These are phyloP conservation scores for Cicer bijugum DNA, from an alignment of 306 rosid genomes.

Conservation along the genomic window DNA sequence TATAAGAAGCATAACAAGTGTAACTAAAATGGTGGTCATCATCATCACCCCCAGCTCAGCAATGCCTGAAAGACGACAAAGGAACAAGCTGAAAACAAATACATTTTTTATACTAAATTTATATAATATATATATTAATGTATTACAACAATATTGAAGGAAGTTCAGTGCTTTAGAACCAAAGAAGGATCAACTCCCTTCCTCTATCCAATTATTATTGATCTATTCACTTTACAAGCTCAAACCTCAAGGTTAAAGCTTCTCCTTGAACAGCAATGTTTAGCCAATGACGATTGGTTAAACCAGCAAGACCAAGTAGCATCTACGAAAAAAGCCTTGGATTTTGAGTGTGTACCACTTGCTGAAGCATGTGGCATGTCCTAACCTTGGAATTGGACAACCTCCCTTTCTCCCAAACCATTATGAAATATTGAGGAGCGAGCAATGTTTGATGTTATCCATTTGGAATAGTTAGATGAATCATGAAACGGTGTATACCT, in stretches of 20 bases:
- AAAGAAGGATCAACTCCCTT: slow-evolving; percentile 23
- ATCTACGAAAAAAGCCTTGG: background rate
- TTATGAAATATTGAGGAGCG: background rate
- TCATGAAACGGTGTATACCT: slow-evolving; percentile 9
- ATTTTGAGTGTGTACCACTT: background rate
- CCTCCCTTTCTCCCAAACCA: background rate
- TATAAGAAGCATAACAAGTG: slow-evolving; percentile 97
- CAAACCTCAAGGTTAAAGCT: slow-evolving; percentile 34
- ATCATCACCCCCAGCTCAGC: slow-evolving; percentile 99
- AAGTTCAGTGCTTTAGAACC: slow-evolving; percentile 21
- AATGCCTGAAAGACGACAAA: slow-evolving; percentile 65
- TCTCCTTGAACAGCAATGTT: slow-evolving; percentile 21
- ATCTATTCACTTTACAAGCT: slow-evolving; percentile 29
- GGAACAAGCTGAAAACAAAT: slow-evolving; percentile 43
- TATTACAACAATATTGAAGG: slow-evolving; percentile 23
- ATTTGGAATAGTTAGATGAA: slow-evolving; percentile 9
- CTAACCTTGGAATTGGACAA: slow-evolving; percentile 27
- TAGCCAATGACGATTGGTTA: slow-evolving; percentile 5
- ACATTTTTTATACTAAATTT: background rate
- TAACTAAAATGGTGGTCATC: slow-evolving; percentile 90
- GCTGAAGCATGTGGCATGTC: slow-evolving; percentile 4
- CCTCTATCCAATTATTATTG: slow-evolving; percentile 8
- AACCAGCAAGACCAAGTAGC: background rate
- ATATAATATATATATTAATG: background rate
- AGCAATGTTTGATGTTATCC: background rate